phyloP scores from a whole-genome alignment of 331 rosid genomes.

The Quercus tomentella region DNA sequence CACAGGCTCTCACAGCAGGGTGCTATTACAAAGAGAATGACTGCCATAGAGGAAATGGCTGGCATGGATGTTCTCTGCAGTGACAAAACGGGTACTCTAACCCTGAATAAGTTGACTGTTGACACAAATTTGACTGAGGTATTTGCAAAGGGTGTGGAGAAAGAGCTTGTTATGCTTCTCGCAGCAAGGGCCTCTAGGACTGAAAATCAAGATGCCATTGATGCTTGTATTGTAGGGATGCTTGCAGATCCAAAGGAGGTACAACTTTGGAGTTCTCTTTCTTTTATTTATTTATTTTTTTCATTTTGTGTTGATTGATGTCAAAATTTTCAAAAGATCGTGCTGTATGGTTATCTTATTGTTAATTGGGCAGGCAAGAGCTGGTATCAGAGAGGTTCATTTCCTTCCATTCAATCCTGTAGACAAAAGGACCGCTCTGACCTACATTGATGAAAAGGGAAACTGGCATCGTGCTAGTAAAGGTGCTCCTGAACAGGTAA shows the following conservation, averaged over 20 bases:
- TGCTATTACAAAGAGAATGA: slow-evolving; percentile 95
- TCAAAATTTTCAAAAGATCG: background rate
- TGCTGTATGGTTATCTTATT: background rate
- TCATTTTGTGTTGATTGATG: background rate
- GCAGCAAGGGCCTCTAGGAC: slow-evolving; percentile 99
- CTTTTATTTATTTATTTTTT: too few relatives aligned
- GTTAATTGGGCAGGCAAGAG: slow-evolving; percentile 72
- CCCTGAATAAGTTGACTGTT: slow-evolving; percentile 78
- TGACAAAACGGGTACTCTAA: slow-evolving; percentile 95
- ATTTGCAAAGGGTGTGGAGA: slow-evolving; percentile 86
- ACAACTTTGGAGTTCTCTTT: background rate
- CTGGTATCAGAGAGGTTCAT: slow-evolving; percentile 89
- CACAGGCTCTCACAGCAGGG: slow-evolving; percentile 98
- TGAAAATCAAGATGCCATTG: slow-evolving; percentile 98
- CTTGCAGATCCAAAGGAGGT: slow-evolving; percentile 99
- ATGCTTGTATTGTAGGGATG: slow-evolving; percentile 97
- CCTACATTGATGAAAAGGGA: slow-evolving; percentile 87
- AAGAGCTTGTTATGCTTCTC: slow-evolving; percentile 79
- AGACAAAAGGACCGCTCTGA: slow-evolving; percentile 94
- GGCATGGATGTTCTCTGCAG: slow-evolving; percentile 99
- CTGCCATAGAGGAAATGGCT: slow-evolving; percentile 99
- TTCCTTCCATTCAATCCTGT: slow-evolving; percentile 97
- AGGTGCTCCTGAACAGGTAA: slow-evolving; percentile 99
- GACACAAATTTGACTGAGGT: slow-evolving; percentile 83
- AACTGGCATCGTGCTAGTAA: slow-evolving; percentile 90